Evolutionary conservation across 495 filamentous ascomycete genomes (phyloP).

Genomic region (Daldinia childiae): DNA sequence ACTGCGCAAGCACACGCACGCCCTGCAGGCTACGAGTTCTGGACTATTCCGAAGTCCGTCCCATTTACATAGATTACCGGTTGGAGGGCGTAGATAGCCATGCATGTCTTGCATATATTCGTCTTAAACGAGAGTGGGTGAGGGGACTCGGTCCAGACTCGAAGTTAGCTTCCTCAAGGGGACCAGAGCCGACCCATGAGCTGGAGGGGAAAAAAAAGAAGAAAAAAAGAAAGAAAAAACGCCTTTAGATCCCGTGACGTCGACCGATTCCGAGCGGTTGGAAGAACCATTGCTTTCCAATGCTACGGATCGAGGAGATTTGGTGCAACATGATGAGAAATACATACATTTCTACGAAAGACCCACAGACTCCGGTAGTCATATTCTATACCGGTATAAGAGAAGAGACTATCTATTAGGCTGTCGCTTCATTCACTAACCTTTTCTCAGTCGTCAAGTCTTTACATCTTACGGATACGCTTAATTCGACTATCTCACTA

Average conservation of each 20-base stretch:
- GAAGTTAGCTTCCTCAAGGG: conserved; percentile 1
- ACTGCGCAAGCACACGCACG: conserved; percentile 17
- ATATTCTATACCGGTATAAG: background rate
- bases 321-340: background rate
- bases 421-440: background rate
- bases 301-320: background rate
- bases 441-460: background rate
- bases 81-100: conserved; percentile 4
- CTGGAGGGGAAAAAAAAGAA: background rate
- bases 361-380: background rate
- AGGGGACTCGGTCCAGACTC: background rate
- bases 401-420: background rate
- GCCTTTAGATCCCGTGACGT: background rate
- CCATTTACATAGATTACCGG: conserved; percentile 12
- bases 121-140: conserved; percentile 4
- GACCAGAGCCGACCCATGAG: conserved; percentile 7
- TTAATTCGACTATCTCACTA: background rate
- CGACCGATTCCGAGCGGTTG: background rate
- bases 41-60: conserved; percentile 16
- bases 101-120: conserved; percentile 21
- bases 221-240: too few species aligned
- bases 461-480: background rate
- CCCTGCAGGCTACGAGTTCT: conserved; percentile 26
- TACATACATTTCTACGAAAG: background rate
- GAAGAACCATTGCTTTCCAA: background rate